phyloP scores from a whole-genome alignment of 2,329 filamentous ascomycete genomes.

The Myriosclerotinia curreyana region DNA sequence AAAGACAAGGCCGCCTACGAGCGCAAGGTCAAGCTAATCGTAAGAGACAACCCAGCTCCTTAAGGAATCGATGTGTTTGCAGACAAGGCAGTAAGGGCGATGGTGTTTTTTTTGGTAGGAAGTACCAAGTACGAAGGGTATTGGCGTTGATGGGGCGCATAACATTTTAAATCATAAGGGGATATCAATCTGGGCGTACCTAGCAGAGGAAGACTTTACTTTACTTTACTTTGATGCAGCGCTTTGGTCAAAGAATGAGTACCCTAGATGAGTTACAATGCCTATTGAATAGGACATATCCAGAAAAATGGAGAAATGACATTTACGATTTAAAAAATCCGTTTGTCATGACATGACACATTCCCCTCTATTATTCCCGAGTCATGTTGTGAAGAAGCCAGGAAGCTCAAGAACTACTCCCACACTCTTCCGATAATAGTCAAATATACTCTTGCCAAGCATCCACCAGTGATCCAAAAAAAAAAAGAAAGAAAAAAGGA shows the following conservation, averaged over 20 bases:
- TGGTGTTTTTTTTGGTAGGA: neutral
- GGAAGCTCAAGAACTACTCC: neutral
- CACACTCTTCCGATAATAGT: neutral
- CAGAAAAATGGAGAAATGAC: neutral
- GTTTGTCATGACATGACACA: neutral
- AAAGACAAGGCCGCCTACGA: constrained; percentile 86
- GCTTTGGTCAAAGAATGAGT: constrained; percentile 1
- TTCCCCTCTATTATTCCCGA: neutral
- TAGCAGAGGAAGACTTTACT: neutral
- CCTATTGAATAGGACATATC: neutral
- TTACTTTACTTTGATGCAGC: constrained; percentile 12
- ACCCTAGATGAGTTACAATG: constrained; percentile 8
- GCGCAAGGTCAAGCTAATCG: constrained; percentile 78
- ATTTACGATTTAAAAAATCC: neutral
- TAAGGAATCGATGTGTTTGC: constrained; percentile 40
- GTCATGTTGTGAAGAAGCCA: neutral
- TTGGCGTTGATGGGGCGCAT: constrained; percentile 19
- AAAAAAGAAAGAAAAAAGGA: too few species aligned
- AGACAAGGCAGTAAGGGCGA: neutral
- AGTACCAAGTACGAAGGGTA: neutral
- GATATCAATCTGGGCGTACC: constrained; percentile 17
- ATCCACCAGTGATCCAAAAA: neutral
- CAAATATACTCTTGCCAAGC: neutral
- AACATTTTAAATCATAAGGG: constrained; percentile 8
- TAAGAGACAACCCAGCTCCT: constrained; percentile 82